Evolutionary conservation across 768 basidiomycete genomes (phyloP).

Genomic region (Amylocystis lapponica): DNA sequence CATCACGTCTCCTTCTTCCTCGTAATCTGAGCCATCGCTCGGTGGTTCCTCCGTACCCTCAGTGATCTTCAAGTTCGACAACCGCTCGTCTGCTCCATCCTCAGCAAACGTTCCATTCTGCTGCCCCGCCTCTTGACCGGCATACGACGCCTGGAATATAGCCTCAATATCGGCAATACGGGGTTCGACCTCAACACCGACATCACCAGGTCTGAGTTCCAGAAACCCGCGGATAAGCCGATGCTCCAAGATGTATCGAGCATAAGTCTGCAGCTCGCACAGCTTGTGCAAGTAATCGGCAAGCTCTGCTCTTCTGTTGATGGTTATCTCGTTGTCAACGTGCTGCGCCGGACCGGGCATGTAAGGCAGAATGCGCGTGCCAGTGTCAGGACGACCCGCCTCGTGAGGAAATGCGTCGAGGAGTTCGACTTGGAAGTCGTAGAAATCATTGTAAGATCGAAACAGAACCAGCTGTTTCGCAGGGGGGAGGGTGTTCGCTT

Average conservation of each 20-base stretch:
- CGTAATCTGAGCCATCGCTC: conserved; percentile 59
- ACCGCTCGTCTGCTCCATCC: conserved; percentile 39
- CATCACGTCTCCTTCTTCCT: conserved; percentile 18
- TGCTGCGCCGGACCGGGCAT: conserved; percentile 93
- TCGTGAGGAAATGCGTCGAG: conserved; percentile 86
- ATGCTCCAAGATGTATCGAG: conserved; percentile 78
- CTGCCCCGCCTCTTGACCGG: conserved; percentile 3
- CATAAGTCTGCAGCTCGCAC: conserved; percentile 65
- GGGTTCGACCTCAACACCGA: conserved; percentile 61
- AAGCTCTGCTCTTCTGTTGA: conserved; percentile 73
- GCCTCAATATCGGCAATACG: conserved; percentile 54
- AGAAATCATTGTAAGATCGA: conserved; percentile 96
- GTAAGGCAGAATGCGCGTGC: conserved; percentile 80
- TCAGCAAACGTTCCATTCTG: conserved; percentile 26
- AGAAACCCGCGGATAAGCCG: conserved; percentile 79
- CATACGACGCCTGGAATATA: conserved; percentile 26
- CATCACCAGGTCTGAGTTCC: conserved; percentile 80
- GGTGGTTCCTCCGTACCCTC: conserved; percentile 38
- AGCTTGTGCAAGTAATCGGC: conserved; percentile 84
- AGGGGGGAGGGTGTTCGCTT: conserved; percentile 49
- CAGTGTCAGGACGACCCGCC: conserved; percentile 69
- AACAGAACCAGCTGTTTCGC: conserved; percentile 84
- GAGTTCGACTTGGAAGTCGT: conserved; percentile 90
- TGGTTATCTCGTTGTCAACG: conserved; percentile 81
- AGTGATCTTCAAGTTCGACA: conserved; percentile 44